Conservation (phyloP, 805 yeast species). For the Sugiyamaella mastotermitis region DNA sequence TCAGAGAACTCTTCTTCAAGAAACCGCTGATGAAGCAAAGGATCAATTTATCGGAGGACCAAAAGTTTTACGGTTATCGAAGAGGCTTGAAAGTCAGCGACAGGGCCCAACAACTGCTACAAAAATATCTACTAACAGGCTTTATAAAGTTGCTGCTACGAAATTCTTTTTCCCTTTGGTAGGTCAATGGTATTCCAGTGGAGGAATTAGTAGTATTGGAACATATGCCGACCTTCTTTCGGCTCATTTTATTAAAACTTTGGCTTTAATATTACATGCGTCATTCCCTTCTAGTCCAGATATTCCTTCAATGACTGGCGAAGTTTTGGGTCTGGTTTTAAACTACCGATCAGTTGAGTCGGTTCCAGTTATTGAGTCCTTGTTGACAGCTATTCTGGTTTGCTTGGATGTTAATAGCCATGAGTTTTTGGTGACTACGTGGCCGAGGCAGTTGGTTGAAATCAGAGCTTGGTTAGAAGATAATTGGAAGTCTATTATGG, state of each 20-base stretch:
- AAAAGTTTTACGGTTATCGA: slow-evolving; percentile 27
- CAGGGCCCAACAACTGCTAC: not conserved
- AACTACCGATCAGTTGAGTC: slow-evolving; percentile 6
- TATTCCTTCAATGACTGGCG: slow-evolving; percentile 52
- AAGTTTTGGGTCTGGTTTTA: slow-evolving; percentile 34
- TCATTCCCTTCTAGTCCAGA: slow-evolving; percentile 51
- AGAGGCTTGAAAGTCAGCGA: slow-evolving; percentile 19
- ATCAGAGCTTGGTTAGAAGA: slow-evolving; percentile 27
- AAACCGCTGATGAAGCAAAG: slow-evolving; percentile 19
- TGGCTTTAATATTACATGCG: slow-evolving; percentile 50
- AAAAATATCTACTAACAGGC: slow-evolving; percentile 23
- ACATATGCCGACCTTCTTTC: slow-evolving; percentile 47
- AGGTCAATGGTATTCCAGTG: slow-evolving; percentile 40
- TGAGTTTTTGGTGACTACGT: slow-evolving; percentile 21
- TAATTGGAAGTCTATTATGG: slow-evolving; percentile 27
- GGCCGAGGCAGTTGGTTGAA: slow-evolving; percentile 27
- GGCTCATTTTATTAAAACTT: slow-evolving; percentile 54
- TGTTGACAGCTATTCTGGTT: slow-evolving; percentile 27
- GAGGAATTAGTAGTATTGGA: slow-evolving; percentile 43
- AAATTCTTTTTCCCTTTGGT: slow-evolving; percentile 50
- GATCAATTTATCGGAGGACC: slow-evolving; percentile 24
- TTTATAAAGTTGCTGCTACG: slow-evolving; percentile 40
- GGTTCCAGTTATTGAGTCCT: slow-evolving; percentile 26
- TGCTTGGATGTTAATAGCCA: slow-evolving; percentile 27
- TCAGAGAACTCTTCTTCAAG: slow-evolving; percentile 21